Base-by-base conservation (phyloP, 345 rosid species). In the Lepidium didymum region DNA sequence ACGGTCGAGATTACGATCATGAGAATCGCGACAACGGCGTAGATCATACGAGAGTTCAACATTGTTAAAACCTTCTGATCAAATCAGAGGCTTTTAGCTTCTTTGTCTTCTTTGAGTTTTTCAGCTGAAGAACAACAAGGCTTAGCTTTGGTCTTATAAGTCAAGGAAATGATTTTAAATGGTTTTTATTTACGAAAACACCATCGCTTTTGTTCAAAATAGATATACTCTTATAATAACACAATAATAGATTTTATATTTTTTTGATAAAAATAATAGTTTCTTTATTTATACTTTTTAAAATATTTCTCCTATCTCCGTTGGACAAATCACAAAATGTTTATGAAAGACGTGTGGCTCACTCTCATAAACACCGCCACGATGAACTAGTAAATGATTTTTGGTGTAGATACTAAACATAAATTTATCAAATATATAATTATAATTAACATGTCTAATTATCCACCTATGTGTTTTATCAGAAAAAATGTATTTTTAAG, bases 1-100 rank as follows among this genome's bases (percentile, higher is more conserved):
- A 76, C 86, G 37, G 5, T 6, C 27, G 51, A 37, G 57, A 61
- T 23, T 38, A 65, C 58, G 68, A 61, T 8, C 44, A 68, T 27
- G 35, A 63, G 29, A 67, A 70, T 43, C 43, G 50, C 6, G 7
- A 65, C 2, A 3, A 40, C n/a, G 7, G 73, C 76, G 13, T 45
- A 80, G 36, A 83, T 72, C 29, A 25, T 5, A n/a, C 57, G 40
- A 27, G 49, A 5, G 40, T n/a, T 69, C 21, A 25, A 33, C 66
- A 58, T 68, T 68, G 7, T 5, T 0, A 3, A 33, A 40, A 43
- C 31, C 69, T 62, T 56, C n/a, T 35, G 37, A 5, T 1, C 19
- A 5, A 18, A 11, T 6, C 14, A 7, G 34, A 56, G 55, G 42
- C 16, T 54, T 56, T 36, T 27, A 3, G 10, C 7, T 44, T 45